A percentile compares a stretch with the other conserved stretches of the same genome.
phyloP scores from a whole-genome alignment of 495 filamentous ascomycete genomes.

The Penicillium psychrofluorescens region DNA sequence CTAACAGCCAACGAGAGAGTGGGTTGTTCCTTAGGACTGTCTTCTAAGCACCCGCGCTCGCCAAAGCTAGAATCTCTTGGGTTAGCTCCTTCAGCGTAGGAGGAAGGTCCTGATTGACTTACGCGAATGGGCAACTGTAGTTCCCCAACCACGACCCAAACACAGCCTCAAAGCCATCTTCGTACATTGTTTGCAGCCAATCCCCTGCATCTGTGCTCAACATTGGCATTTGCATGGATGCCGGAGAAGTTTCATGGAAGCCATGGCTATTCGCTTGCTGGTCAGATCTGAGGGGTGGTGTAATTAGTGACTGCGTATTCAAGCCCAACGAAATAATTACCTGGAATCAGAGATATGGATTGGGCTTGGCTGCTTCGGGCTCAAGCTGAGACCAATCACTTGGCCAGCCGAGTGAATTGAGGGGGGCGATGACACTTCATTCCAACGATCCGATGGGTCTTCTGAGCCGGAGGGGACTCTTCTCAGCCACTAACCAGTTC shows the following conservation, averaged over 20 bases:
- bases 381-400: no score
- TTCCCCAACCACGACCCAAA: constrained; percentile 14
- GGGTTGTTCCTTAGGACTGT: not conserved
- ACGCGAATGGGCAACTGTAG: constrained; percentile 14
- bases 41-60: constrained; percentile 4
- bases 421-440: not conserved
- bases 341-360: no score
- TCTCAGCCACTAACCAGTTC: constrained; percentile 2
- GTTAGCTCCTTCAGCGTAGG: not conserved
- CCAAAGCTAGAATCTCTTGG: constrained; percentile 1
- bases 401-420: no score
- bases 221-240: no score
- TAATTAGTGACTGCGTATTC: no score
- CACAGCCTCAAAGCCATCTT: constrained; percentile 9
- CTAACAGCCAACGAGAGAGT: constrained; percentile 8
- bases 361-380: no score
- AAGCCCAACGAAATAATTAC: no score
- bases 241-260: no score
- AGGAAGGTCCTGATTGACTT: not conserved
- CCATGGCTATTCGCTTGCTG: no score
- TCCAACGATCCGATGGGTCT: not conserved
- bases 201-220: not conserved
- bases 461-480: not conserved
- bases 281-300: no score
- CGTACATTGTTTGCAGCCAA: constrained; percentile 11